These are phyloP conservation scores for Huntiella decipiens DNA, from an alignment of 2,329 filamentous ascomycete genomes.

Conservation along the genomic window DNA sequence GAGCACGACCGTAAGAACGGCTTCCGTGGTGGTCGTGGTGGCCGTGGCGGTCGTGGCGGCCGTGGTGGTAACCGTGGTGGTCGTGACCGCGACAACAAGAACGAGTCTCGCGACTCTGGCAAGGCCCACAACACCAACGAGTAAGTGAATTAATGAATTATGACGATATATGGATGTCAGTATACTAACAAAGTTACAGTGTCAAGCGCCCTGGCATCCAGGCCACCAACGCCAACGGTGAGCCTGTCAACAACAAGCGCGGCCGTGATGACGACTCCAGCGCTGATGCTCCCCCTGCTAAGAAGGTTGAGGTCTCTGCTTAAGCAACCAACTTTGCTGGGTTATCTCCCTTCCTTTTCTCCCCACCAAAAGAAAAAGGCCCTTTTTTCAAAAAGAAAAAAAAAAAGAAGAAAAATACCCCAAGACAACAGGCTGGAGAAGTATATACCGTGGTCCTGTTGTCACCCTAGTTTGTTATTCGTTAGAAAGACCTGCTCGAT, in stretches of 20 bases:
- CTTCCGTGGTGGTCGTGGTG: constrained; percentile 28
- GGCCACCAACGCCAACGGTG: constrained; percentile 23
- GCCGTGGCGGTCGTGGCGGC: constrained; percentile 22
- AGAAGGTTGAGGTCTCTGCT: constrained; percentile 37
- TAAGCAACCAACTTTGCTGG: constrained; percentile 5
- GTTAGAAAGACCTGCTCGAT: background rate
- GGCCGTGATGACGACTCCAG: constrained; percentile 31
- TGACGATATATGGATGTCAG: constrained; percentile 8
- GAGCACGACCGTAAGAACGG: constrained; percentile 43
- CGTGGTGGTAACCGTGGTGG: constrained; percentile 16
- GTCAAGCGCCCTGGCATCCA: constrained; percentile 26
- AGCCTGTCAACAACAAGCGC: constrained; percentile 31
- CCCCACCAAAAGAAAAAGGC: background rate
- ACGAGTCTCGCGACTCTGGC: constrained; percentile 13
- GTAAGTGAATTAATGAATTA: constrained; percentile 14
- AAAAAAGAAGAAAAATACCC: background rate
- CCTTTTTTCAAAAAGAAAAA: background rate
- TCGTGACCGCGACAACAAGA: constrained; percentile 17
- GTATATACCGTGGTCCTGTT: background rate
- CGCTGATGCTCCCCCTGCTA: constrained; percentile 28
- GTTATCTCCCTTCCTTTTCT: background rate
- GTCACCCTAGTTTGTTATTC: background rate
- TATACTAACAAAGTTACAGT: constrained; percentile 13
- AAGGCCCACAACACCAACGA: constrained; percentile 17
- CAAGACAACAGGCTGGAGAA: constrained; percentile 3